Base-by-base conservation (phyloP, 2,329 filamentous ascomycete species). In the Chalaropsis ovoidea region DNA sequence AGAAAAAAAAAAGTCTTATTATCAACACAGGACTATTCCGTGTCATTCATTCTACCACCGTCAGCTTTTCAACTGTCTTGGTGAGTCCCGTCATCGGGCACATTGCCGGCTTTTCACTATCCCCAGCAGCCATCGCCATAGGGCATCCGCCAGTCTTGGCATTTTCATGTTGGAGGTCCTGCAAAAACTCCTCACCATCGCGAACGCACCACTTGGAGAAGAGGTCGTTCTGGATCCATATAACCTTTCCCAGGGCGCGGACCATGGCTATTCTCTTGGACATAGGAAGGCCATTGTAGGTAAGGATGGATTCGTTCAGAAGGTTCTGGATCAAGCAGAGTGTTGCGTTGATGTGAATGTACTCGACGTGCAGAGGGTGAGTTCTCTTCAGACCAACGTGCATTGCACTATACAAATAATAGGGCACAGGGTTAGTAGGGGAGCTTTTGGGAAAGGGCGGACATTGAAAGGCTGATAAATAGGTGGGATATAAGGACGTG, bases 161-260 rank as follows among this genome's bases (percentile, higher is more conserved):
- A 2, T 43, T 31, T 22, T 49, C 42, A 10, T 35, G 10, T 8
- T 60, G 7, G 15, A 45, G 39, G 17, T 65, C 49, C 19, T 61
- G 41, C 24, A 61, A 17, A 69, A 78, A 83, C 73, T 89, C 87
- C 43, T 85, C 81, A 62, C 86, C 85, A 69, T 89, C 86, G 42
- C 81, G 79, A 43, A 89, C 82, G 71, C 90, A 88, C 86, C 88
- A 92, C 73, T 87, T 88, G n/a, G 88, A 87, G 73, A 93, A 89
- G 39, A 93, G 79, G 74, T 93, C 89, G 72, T 93, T 93, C 75
- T 93, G 89, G 70, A 93, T 91, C 88, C 89, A 93, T 69, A 93
- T 86, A 31, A 93, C 85, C 74, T 94, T 93, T 68, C 84, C 84
- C 24, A 93, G 78, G 0, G 89, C 89, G 72, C 87, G 88, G 60